Evolutionary conservation across 2,329 filamentous ascomycete genomes (phyloP), one percentile per base, ranked within the genome.

Genomic region (Dactylonectria estremocensis): DNA sequence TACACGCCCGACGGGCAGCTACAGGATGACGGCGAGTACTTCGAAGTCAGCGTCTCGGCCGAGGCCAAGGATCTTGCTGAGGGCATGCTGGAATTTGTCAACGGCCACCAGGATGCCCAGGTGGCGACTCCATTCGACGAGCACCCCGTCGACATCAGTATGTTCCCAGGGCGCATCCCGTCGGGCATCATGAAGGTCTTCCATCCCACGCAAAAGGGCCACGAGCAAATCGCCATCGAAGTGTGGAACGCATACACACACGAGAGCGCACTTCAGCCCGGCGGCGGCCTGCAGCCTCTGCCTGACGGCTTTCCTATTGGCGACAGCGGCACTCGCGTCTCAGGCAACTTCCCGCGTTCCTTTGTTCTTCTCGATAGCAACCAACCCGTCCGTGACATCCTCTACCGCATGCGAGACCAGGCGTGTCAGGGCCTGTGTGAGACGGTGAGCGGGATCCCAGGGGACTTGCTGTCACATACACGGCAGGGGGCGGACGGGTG

Each of bases 211-310:
- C 37, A 46, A 16, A 33, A 43, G 31, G 58, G 58, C 16, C 58
- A 61, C n/a, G 31, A 49, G n/a, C 28, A 50, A 4, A 59, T 59
- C 14, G 37, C 14, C 37, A 5, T 18, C 37, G 37, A 16, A n/a
- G 75, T 77, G 7, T 80, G 37, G 37, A 43, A 43, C 14, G 37
- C 37, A 43, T 43, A 43, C 37, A 43, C 16, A 43, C 37, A n/a
- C 37, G 16, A 18, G 37, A 43, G 16, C 7, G 14, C 37, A 1
- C 1, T 18, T 8, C 16, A 7, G 37, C 37, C 37, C 16, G 16
- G 14, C 14, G 14, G 37, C 37, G 14, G 37, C 37, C 37, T 43
- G 14, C 37, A 18, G 37, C 37, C 37, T 43, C 37, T 43, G 16
- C 37, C 37, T 8, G 14, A 43, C 7, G 14, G 14, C 14, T 43